Conservation (phyloP, 345 rosid genomes). For the Eucalyptus cloeziana region DNA sequence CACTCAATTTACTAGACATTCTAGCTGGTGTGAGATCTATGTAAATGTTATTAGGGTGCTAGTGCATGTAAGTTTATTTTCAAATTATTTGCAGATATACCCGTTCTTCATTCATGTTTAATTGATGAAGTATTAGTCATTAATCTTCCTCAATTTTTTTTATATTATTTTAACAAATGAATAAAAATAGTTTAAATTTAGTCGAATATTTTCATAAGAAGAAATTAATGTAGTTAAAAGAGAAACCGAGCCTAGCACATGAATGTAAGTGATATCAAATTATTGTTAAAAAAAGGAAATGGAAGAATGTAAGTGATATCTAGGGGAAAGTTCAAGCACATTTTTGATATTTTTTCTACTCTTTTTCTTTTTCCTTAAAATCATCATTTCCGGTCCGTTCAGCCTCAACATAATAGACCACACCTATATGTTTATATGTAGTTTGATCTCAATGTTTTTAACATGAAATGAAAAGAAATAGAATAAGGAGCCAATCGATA, state of each 20-base stretch:
- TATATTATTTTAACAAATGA: neutral
- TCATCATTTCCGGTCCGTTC: neutral
- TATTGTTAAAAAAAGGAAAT: too few species aligned
- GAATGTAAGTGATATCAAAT: too few species aligned
- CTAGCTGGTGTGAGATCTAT: too few species aligned
- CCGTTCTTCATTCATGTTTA: neutral
- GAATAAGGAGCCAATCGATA: neutral
- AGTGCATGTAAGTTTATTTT: neutral
- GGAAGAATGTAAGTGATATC: neutral
- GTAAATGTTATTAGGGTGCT: neutral
- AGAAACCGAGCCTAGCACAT: neutral
- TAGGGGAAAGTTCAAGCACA: neutral
- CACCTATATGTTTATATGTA: too few species aligned
- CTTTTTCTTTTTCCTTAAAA: neutral
- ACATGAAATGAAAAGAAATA: neutral
- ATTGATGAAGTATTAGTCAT: neutral
- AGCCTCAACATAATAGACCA: neutral
- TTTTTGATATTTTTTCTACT: rapidly evolving
- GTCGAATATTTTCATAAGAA: neutral
- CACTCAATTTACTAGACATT: neutral
- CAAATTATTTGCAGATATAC: neutral
- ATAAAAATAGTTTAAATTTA: neutral
- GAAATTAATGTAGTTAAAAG: neutral
- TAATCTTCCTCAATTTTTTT: neutral
- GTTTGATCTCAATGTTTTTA: neutral